phyloP scores from a whole-genome alignment of 805 yeast species.

The Candida cerambycidarum region DNA sequence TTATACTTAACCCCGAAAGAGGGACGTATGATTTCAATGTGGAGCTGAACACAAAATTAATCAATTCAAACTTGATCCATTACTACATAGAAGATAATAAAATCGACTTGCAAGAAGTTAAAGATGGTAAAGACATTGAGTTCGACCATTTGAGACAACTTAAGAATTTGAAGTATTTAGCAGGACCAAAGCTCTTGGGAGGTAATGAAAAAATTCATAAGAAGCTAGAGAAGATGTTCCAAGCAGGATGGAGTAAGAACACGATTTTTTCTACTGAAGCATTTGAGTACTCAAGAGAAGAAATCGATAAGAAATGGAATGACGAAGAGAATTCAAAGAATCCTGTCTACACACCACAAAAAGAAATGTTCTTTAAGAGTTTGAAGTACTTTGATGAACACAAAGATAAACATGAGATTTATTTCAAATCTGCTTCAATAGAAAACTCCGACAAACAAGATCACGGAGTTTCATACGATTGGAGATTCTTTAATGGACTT shows the following conservation, averaged over 20 bases:
- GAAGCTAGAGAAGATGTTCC: constrained; percentile 9
- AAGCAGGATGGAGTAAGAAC: background rate
- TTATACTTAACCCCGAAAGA: constrained; percentile 24
- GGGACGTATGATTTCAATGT: constrained; percentile 33
- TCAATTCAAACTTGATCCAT: constrained; percentile 31
- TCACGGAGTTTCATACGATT: constrained; percentile 50
- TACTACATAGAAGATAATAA: constrained; percentile 18
- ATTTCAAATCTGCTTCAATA: constrained; percentile 35
- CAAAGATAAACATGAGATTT: constrained; percentile 28
- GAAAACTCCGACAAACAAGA: constrained; percentile 30
- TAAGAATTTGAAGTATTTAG: constrained; percentile 17
- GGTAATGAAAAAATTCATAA: constrained; percentile 19
- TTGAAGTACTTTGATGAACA: constrained; percentile 18
- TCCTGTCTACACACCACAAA: constrained; percentile 17
- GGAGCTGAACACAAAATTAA: constrained; percentile 21
- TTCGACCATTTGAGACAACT: constrained; percentile 31
- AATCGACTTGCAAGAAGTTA: constrained; percentile 14
- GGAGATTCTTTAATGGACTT: constrained; percentile 55
- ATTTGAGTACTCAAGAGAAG: constrained; percentile 20
- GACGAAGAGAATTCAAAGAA: constrained; percentile 10
- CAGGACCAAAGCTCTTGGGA: constrained; percentile 18
- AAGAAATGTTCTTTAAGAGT: constrained; percentile 23
- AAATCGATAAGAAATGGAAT: constrained; percentile 16
- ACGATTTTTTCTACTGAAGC: constrained; percentile 16
- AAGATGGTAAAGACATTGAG: constrained; percentile 10